Evolutionary conservation across 2,329 filamentous ascomycete genomes (phyloP), one percentile per base, ranked within the genome.

Genomic region (Talaromyces sp.): DNA sequence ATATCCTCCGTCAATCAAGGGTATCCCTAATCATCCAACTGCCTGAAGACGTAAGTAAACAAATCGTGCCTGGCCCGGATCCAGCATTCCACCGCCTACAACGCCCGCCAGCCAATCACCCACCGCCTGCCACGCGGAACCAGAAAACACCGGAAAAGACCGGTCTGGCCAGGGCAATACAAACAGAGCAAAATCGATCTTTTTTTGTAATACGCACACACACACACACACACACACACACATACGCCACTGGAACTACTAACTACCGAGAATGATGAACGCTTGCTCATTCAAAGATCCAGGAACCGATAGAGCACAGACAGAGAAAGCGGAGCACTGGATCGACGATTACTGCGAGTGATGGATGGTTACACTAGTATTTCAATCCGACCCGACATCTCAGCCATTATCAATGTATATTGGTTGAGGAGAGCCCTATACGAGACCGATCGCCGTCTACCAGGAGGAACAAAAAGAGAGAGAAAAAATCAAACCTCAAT

Each of bases 41-140:
- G 27, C 13, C 19, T 17, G 47, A 27, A 31, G 22, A 31, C 7
- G 45, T 1, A 25, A 27, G 22, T 15, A 25, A 27, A 15, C 3
- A 47, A 25, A 49, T n/a, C 19, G 56, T 58, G 56, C 56, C 56
- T 58, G 56, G 35, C 54, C 54, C 56, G 35, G 56, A 58, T 58
- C 56, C 56, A 58, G 19, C 33, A 19, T 25, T 13, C 56, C 56
- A 35, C 15, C 19, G 19, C 19, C 35, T 22, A 27, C 31, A 54
- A 10, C 15, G 47, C 13, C 2, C 47, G 13, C 27, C 31, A 19
- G n/a, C 50, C 50, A 56, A 56, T 56, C 31, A 56, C 31, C 22
- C 10, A 2, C 31, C 2, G 13, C 1, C 54, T 9, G 22, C 19
- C 10, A 49, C 45, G 43, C 19, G n/a, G n/a, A 25, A 13, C 45